These are phyloP conservation scores for Moniliella sp. DNA, from an alignment of 1,284 basidiomycete genomes.

Conservation along the genomic window DNA sequence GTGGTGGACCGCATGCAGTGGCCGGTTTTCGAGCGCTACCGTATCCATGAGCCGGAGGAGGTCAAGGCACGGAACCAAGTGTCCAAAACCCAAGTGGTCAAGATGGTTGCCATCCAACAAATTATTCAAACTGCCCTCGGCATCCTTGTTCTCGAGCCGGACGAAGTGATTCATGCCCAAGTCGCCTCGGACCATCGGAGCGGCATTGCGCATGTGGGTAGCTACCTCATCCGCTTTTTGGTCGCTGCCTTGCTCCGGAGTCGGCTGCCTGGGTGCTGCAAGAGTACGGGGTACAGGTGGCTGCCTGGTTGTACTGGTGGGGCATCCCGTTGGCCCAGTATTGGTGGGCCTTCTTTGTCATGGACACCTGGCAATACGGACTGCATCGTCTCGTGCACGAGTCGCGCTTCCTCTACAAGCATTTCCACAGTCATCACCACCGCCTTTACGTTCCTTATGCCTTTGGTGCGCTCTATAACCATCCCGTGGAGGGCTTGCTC, in stretches of 20 bases:
- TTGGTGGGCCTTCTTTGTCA: constrained; percentile 60
- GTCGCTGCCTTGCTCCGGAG: neutral
- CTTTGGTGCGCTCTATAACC: constrained; percentile 91
- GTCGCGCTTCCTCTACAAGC: constrained; percentile 71
- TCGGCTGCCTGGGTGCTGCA: constrained; percentile 30
- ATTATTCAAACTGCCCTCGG: constrained; percentile 61
- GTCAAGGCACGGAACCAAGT: constrained; percentile 56
- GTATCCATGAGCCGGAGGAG: constrained; percentile 71
- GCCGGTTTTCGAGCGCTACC: constrained; percentile 58
- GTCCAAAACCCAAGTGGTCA: constrained; percentile 48
- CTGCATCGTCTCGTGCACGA: constrained; percentile 75
- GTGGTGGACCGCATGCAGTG: constrained; percentile 48
- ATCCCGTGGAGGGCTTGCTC: constrained; percentile 71
- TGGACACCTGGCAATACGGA: constrained; percentile 97
- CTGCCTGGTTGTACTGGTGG: constrained; percentile 81
- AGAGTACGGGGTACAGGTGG: constrained; percentile 40
- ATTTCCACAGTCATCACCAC: constrained; percentile 85
- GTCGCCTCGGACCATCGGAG: constrained; percentile 39
- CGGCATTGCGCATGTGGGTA: neutral
- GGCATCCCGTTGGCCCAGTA: constrained; percentile 57
- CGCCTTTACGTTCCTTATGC: constrained; percentile 89
- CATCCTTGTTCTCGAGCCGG: constrained; percentile 47
- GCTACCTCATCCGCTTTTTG: neutral
- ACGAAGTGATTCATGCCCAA: constrained; percentile 12
- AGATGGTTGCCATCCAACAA: constrained; percentile 69